Conservation (phyloP, 169 alveolate species). For the Amoebophrya sp. region DNA sequence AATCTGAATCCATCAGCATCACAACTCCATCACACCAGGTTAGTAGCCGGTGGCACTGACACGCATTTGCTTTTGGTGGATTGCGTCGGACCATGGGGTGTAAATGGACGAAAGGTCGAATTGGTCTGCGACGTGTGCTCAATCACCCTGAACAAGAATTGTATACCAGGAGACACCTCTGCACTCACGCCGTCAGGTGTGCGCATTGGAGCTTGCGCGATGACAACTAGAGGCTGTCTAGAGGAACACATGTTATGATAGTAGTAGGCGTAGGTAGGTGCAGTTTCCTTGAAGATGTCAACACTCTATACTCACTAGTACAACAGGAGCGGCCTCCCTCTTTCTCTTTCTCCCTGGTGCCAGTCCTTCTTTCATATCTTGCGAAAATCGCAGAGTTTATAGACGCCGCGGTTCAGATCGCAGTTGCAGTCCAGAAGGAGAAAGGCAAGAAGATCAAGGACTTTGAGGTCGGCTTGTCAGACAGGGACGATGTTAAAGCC, state of each 20-base stretch:
- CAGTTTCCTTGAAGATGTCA: too few species aligned
- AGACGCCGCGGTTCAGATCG: constrained; percentile 40
- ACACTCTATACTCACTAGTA: background rate
- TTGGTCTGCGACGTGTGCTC: constrained; percentile 44
- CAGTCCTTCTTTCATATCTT: background rate
- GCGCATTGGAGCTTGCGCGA: constrained; percentile 89
- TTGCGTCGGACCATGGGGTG: constrained; percentile 55
- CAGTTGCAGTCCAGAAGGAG: constrained; percentile 39
- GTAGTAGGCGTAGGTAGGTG: background rate
- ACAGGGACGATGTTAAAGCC: background rate
- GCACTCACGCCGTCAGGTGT: constrained; percentile 82
- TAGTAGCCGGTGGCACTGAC: constrained; percentile 82
- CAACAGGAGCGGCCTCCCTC: constrained; percentile 21
- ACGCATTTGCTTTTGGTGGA: constrained; percentile 80
- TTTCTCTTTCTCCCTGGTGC: background rate
- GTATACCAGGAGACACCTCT: constrained; percentile 56
- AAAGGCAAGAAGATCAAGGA: constrained; percentile 46
- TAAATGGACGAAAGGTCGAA: constrained; percentile 51
- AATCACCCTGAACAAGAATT: constrained; percentile 46
- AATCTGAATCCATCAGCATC: too few species aligned
- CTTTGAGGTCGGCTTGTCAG: background rate
- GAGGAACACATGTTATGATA: constrained; percentile 56
- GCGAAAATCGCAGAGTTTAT: constrained; percentile 37
- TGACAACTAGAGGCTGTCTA: constrained; percentile 82
- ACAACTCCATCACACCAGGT: constrained; percentile 26